Evolutionary conservation across 108 stramenopile genomes (phyloP), one percentile per base, ranked within the genome.

Genomic region (Stephanodiscus triporus): DNA sequence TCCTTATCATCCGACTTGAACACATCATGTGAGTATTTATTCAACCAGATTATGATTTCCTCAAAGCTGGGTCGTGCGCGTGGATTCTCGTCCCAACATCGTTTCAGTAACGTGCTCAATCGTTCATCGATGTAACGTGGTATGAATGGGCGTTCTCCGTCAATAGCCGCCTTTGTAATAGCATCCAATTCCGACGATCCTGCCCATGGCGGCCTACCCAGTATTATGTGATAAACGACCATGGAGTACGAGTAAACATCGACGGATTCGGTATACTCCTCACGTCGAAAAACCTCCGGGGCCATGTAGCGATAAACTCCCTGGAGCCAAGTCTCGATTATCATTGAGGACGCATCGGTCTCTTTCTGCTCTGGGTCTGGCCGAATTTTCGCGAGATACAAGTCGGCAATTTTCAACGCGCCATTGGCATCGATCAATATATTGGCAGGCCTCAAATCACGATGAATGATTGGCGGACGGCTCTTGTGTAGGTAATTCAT

Each of bases 371-470:
- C 80, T 24, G 89, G 89, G 51, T 92, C 89, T 0, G 92, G 89
- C 53, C 92, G 86, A 29, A 92, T 81, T 69, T 94, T 97, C 17
- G 94, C 88, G 9, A 99, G 92, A 17, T 97, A 97, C 85, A 99
- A 98, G 81, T 99, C 98, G 4, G 94, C 80, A 62, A 99, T 96
- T 74, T 97, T 97, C 37, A 98, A 72, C 19, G 92, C 85, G 19
- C 95, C 97, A 22, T 80, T 80, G 49, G 85, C 87, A 70, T 98
- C 97, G 55, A 95, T 83, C 49, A 97, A 70, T 16, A 96, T 56
- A 73, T 97, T 97, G 11, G 89, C 91, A 27, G 82, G 87, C 71
- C 96, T 96, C 57, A 97, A 73, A 82, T 97, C 97, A 11, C 95
- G 89, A 79, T 97, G 97, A 27, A 97, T 88, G 70, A 97, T 90